Conservation (phyloP, 352 stramenopile species). For the Phytophthora aleatoria region DNA sequence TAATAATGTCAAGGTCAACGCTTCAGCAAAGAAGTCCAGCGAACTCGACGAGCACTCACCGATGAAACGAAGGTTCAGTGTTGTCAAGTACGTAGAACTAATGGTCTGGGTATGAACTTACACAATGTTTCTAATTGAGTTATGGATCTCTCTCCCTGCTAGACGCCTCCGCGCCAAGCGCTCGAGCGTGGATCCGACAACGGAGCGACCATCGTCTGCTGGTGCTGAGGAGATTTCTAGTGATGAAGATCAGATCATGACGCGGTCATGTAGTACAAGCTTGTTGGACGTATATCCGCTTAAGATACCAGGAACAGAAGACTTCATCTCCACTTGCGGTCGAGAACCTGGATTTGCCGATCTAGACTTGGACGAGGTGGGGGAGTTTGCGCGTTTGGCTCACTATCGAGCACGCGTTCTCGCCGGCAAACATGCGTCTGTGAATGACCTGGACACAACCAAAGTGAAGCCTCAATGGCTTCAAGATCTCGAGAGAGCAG, state of each 20-base stretch:
- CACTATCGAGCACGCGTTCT: constrained; percentile 69
- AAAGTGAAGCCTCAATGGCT: constrained; percentile 56
- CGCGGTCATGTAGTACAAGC: constrained; percentile 7
- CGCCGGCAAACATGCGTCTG: constrained; percentile 27
- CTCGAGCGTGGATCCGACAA: constrained; percentile 14
- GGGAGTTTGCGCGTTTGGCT: constrained; percentile 57
- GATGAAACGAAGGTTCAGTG: constrained; percentile 33
- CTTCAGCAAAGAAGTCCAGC: constrained; percentile 13
- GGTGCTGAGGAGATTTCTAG: not conserved
- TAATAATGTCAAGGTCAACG: not conserved
- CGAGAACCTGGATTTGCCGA: constrained; percentile 43
- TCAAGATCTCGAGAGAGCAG: constrained; percentile 37
- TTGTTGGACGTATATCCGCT: constrained; percentile 59
- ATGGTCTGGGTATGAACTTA: constrained; percentile 1
- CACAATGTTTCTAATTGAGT: constrained; percentile 2
- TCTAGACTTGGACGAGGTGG: constrained; percentile 49
- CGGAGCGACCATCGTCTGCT: not conserved
- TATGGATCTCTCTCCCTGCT: not conserved
- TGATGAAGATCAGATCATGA: not conserved
- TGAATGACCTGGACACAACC: constrained; percentile 24
- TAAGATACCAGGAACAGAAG: constrained; percentile 21
- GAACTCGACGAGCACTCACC: constrained; percentile 23
- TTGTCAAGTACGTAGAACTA: constrained; percentile 29
- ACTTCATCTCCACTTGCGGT: constrained; percentile 28
- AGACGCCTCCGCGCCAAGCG: constrained; percentile 25